Conservation (phyloP, 2,329 filamentous ascomycete genomes). For the Cladosporium sp. region DNA sequence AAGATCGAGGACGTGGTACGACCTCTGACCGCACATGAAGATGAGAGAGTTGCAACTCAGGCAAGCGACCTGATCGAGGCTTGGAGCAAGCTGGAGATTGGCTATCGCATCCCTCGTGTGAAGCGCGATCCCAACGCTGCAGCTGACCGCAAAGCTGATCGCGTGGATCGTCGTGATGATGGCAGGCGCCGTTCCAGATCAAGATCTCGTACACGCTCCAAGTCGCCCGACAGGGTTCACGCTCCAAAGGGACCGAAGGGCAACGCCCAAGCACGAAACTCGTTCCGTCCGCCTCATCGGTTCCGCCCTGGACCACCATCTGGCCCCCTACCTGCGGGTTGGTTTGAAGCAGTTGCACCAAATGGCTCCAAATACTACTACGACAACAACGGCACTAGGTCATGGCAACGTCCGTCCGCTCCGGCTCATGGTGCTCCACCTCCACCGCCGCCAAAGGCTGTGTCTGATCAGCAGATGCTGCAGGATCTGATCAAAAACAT, state of each 20-base stretch:
- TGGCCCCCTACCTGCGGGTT: constrained; percentile 68
- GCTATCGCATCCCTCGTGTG: constrained; percentile 87
- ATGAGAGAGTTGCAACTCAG: constrained; percentile 65
- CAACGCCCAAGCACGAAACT: constrained; percentile 54
- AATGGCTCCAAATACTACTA: constrained; percentile 82
- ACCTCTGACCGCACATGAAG: constrained; percentile 58
- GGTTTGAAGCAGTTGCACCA: constrained; percentile 70
- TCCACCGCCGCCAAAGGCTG: constrained; percentile 56
- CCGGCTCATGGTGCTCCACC: constrained; percentile 58
- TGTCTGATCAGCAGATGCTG: constrained; percentile 69
- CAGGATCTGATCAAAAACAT: constrained; percentile 70
- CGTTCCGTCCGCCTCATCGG: constrained; percentile 43
- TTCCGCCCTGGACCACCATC: constrained; percentile 42
- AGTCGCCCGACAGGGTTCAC: constrained; percentile 41
- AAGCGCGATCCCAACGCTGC: constrained; percentile 67
- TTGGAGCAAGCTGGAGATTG: constrained; percentile 86
- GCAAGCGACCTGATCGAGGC: constrained; percentile 68
- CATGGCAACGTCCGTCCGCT: constrained; percentile 72
- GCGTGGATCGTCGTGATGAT: constrained; percentile 55
- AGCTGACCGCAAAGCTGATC: constrained; percentile 55
- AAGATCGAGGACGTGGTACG: constrained; percentile 84
- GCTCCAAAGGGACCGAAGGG: constrained; percentile 49
- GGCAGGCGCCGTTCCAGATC: constrained; percentile 46
- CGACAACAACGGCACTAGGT: constrained; percentile 68
- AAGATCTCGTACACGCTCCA: constrained; percentile 42